These are phyloP conservation scores for Rhizopus microsporus DNA, from an alignment of 371 early-diverging fungal genomes.

Conservation along the genomic window DNA sequence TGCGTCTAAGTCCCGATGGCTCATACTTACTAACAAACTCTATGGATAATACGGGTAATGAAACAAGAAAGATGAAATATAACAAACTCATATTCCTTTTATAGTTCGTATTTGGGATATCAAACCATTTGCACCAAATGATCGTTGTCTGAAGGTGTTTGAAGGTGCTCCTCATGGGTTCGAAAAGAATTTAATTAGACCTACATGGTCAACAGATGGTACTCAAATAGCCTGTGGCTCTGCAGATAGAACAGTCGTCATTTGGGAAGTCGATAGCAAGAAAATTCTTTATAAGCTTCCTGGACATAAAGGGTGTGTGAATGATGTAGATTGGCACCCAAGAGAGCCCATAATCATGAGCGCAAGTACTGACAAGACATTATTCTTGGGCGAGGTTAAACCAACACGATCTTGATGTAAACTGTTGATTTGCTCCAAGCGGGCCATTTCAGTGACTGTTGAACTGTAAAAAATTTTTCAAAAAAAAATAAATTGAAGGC, in stretches of 20 bases:
- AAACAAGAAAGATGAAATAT: not conserved
- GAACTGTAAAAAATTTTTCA: constrained; percentile 3
- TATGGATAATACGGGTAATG: constrained; percentile 88
- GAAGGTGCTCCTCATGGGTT: constrained; percentile 94
- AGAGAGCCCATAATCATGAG: constrained; percentile 86
- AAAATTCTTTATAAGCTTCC: constrained; percentile 92
- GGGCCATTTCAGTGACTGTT: not conserved
- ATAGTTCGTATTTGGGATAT: constrained; percentile 93
- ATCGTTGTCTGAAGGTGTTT: constrained; percentile 67
- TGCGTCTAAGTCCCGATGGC: constrained; percentile 85
- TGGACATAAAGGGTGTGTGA: constrained; percentile 97
- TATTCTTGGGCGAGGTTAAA: constrained; percentile 87
- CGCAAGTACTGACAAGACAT: constrained; percentile 82
- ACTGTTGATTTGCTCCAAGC: not conserved
- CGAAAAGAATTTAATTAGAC: constrained; percentile 89
- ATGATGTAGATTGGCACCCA: constrained; percentile 96
- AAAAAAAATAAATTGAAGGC: not conserved
- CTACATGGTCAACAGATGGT: constrained; percentile 91
- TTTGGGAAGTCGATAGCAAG: constrained; percentile 91
- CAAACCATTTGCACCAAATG: constrained; percentile 79
- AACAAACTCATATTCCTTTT: not conserved
- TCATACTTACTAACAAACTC: constrained; percentile 78
- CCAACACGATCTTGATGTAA: constrained; percentile 30
- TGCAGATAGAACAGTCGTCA: constrained; percentile 91
- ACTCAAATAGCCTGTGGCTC: constrained; percentile 88